Percentiles rank a stretch among this genome's conserved stretches.
phyloP scores from a whole-genome alignment of 805 yeast genomes.

The Nakazawaea populi region DNA sequence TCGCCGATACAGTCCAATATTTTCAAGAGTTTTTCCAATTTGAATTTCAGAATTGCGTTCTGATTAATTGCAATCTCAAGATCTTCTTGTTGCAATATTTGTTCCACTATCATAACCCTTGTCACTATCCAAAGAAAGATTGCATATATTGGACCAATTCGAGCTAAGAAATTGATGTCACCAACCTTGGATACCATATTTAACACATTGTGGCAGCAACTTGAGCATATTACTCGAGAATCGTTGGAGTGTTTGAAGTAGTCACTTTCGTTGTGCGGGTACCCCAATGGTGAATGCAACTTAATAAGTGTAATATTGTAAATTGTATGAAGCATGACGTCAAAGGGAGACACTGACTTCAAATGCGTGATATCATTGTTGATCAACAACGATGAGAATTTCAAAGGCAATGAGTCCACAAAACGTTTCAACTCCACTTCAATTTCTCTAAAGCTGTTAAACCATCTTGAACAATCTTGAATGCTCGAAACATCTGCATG shows the following conservation, averaged over 20 bases:
- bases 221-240: constrained; percentile 15
- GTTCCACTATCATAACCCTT: constrained; percentile 25
- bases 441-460: neutral
- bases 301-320: constrained; percentile 19
- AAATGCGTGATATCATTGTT: constrained; percentile 1
- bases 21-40: constrained; percentile 12
- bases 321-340: constrained; percentile 3
- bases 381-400: constrained; percentile 2
- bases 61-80: neutral
- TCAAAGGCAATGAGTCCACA: constrained; percentile 6
- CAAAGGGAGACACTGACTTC: neutral
- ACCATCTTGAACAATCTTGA: constrained; percentile 1
- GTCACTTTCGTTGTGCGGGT: constrained; percentile 19
- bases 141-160: constrained; percentile 26
- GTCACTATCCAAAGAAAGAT: constrained; percentile 27
- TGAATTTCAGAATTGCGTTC: neutral
- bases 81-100: constrained; percentile 9
- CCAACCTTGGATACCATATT: constrained; percentile 1
- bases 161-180: neutral
- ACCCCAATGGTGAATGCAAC: constrained; percentile 20
- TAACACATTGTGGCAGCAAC: constrained; percentile 6
- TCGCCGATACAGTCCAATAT: constrained; percentile 18
- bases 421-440: constrained; percentile 1
- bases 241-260: constrained; percentile 16
- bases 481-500: neutral